A percentile compares a stretch with the other conserved stretches of the same genome.
phyloP scores from a whole-genome alignment of 352 stramenopile genomes.

The Pythium dissotocum region DNA sequence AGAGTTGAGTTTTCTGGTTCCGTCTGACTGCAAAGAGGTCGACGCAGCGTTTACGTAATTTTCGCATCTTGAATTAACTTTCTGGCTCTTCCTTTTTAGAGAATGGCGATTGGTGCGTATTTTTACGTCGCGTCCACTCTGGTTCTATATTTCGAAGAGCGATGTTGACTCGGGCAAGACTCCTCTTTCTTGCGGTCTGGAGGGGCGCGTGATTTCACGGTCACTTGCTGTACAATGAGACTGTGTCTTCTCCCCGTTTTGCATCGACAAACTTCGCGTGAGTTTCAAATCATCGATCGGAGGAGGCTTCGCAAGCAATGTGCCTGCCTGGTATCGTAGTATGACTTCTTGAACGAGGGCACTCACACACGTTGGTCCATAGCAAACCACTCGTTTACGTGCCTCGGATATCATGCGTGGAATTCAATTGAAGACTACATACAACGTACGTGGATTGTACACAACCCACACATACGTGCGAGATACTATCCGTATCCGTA shows the following conservation, averaged over 20 bases:
- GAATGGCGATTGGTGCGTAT: not conserved
- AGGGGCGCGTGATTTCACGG: not conserved
- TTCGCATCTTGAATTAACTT: not conserved
- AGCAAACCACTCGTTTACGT: not conserved
- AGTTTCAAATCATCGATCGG: no score
- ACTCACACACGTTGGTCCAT: no score
- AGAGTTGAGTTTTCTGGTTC: no score
- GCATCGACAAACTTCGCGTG: no score
- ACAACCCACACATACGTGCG: not conserved
- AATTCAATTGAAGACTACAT: not conserved
- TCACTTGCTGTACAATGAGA: not conserved
- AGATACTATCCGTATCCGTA: not conserved
- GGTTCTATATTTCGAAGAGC: conserved; percentile 1
- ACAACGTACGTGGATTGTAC: not conserved
- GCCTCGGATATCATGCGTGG: not conserved
- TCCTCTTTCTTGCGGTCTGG: not conserved
- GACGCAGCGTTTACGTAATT: no score
- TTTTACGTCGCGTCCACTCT: not conserved
- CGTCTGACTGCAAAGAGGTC: no score
- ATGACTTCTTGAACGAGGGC: no score
- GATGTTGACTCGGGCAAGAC: no score
- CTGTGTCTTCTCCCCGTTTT: no score
- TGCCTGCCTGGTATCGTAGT: no score
- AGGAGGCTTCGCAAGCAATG: no score
- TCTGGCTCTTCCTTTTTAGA: not conserved